Evolutionary conservation across 805 yeast species (phyloP).

Genomic region (Wickerhamiella allomyrinae): DNA sequence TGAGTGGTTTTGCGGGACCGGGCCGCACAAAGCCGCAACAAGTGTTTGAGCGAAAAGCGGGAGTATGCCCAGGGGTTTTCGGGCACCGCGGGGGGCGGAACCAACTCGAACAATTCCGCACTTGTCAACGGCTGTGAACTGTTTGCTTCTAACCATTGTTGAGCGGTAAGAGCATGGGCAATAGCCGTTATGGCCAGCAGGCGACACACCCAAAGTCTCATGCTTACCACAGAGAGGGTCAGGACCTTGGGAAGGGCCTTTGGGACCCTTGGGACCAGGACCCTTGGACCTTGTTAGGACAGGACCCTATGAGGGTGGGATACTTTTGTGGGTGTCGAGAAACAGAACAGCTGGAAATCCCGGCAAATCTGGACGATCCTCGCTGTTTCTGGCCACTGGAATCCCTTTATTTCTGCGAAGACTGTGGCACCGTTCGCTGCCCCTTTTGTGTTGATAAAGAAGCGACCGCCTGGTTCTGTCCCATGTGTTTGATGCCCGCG

Average conservation of each 20-base stretch:
- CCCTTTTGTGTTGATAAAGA: slow-evolving; percentile 25
- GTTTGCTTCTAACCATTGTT: slow-evolving; percentile 7
- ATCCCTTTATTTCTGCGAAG: slow-evolving; percentile 25
- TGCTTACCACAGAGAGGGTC: not conserved
- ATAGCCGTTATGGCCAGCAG: not conserved
- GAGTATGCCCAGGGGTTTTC: slow-evolving; percentile 8
- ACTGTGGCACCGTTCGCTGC: slow-evolving; percentile 26
- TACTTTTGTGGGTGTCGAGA: slow-evolving; percentile 10
- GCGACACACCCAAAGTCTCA: not conserved
- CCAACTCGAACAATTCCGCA: slow-evolving; percentile 6
- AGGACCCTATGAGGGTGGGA: not conserved
- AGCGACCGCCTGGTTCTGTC: slow-evolving; percentile 25
- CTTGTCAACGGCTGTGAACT: slow-evolving; percentile 3
- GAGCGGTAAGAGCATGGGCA: not conserved
- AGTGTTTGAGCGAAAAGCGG: slow-evolving; percentile 7
- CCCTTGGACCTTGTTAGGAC: not conserved
- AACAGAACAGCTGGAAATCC: slow-evolving; percentile 6
- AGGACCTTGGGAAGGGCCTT: not conserved
- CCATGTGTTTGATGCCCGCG: slow-evolving; percentile 25
- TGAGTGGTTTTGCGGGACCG: no score
- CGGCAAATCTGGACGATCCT: slow-evolving; percentile 14
- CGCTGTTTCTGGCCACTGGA: slow-evolving; percentile 18
- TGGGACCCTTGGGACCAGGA: not conserved
- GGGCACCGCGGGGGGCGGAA: slow-evolving; percentile 9
- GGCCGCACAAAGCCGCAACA: not conserved